Base-by-base conservation (phyloP, 345 rosid species). In the Laguncularia racemosa region DNA sequence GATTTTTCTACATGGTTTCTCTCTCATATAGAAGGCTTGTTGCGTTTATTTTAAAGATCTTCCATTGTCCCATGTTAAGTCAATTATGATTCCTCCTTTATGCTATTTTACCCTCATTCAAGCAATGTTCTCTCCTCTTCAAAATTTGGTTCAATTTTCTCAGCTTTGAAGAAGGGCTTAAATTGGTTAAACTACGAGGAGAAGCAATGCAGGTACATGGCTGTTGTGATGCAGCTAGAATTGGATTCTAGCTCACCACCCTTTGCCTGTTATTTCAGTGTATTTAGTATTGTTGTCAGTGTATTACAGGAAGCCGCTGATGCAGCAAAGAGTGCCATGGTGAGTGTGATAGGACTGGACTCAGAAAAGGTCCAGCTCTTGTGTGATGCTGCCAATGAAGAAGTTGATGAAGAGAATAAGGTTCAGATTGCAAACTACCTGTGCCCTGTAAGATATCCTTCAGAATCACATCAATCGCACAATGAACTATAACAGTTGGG, bases 131-230 rank as follows among this genome's bases (percentile, higher is more conserved):
- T 18, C 15, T 48, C 11, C 43, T 13, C n/a, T 14, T 49, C 53
- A 48, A 20, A 54, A 10, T 20, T 15, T 19, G 28, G 14, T 55
- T 23, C 54, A 46, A 61, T 48, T 61, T 59, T 60, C 6, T 59
- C 73, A 95, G 97, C 88, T 95, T 95, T 13, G 96, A 95, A 73
- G 97, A 90, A 46, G 99, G 97, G 58, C 91, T 95, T 16, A 88
- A 80, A 81, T 81, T 90, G 76, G 97, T 95, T 62, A 95, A 90
- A 80, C 87, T 84, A 57, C 76, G 96, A 71, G 96, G 99, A 63
- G 93, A 90, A 80, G 99, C 97, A 19, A 95, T 95, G 95, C 99
- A 95, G 89, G 99, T 82, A 60, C 59, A 45, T 11, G 20, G 61
- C 48, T 11, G 43, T 44, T 18, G n/a, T 52, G n/a, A 44, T 26